Conservation (phyloP, 768 basidiomycete species). For the Tephrocybe sp. region DNA sequence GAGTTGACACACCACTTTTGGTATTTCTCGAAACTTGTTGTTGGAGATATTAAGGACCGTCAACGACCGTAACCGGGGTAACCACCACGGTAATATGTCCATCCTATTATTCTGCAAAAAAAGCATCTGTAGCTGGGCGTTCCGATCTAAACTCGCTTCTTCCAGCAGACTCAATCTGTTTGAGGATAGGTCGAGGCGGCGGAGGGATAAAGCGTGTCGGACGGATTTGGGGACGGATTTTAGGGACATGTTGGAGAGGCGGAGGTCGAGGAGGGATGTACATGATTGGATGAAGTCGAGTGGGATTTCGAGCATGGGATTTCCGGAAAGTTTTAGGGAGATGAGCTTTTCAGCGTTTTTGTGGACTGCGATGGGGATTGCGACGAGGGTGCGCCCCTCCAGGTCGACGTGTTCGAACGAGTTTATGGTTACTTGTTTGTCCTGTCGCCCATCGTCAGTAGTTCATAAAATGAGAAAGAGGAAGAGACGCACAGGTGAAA, state of each 20-base stretch:
- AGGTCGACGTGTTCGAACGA: constrained; percentile 74
- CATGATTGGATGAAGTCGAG: constrained; percentile 94
- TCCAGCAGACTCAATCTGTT: constrained; percentile 60
- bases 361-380: constrained; percentile 85
- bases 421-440: constrained; percentile 54
- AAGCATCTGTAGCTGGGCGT: constrained; percentile 65
- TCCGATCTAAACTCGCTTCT: constrained; percentile 73
- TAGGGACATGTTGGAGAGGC: constrained; percentile 87
- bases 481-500: constrained; percentile 62
- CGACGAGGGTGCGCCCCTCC: constrained; percentile 72
- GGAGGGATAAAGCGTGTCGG: constrained; percentile 69
- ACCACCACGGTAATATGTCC: constrained; percentile 74
- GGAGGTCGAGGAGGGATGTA: constrained; percentile 76
- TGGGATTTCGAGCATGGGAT: constrained; percentile 94
- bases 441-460: constrained; percentile 35
- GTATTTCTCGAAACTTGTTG: constrained; percentile 84
- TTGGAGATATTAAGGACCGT: constrained; percentile 90
- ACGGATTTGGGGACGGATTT: constrained; percentile 88
- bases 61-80: constrained; percentile 69
- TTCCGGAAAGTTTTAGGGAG: constrained; percentile 83
- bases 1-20: constrained; percentile 72
- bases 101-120: constrained; percentile 90
- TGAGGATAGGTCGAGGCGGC: constrained; percentile 82
- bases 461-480: constrained; percentile 61
- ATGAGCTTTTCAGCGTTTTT: constrained; percentile 80